These are phyloP conservation scores for Phellopilus nigrolimitatus DNA, from an alignment of 1,284 basidiomycete genomes.

Conservation along the genomic window DNA sequence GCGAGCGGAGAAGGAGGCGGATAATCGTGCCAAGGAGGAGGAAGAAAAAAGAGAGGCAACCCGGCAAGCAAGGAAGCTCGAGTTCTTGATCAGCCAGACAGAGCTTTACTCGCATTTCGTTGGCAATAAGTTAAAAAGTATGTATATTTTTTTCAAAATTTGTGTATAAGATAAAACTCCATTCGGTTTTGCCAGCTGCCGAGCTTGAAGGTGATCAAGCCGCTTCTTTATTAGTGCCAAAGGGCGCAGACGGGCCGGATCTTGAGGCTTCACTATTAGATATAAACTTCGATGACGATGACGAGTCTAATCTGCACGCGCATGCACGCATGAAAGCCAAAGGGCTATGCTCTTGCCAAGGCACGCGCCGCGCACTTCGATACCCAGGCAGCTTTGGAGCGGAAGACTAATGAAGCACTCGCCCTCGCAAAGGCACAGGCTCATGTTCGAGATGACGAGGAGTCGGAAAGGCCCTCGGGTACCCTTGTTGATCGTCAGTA, in stretches of 20 bases:
- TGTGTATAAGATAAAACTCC: conserved; percentile 13
- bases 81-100: conserved; percentile 98
- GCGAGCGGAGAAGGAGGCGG: conserved; percentile 91
- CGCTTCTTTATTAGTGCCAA: conserved; percentile 39
- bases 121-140: conserved; percentile 96
- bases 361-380: conserved; percentile 87
- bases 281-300: conserved; percentile 95
- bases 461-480: conserved; percentile 28
- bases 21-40: conserved; percentile 86
- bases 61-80: conserved; percentile 93
- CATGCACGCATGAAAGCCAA: conserved; percentile 91
- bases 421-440: conserved; percentile 63
- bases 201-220: conserved; percentile 80
- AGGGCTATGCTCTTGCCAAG: conserved; percentile 80
- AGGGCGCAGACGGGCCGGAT: conserved; percentile 54
- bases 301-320: conserved; percentile 83
- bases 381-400: conserved; percentile 70
- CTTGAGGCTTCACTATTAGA: conserved; percentile 59
- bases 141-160: conserved; percentile 28
- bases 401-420: conserved; percentile 74
- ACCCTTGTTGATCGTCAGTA: conserved; percentile 66
- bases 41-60: conserved; percentile 97
- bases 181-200: conserved; percentile 50
- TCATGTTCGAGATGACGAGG: conserved; percentile 48
- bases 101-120: conserved; percentile 99